Base-by-base conservation (phyloP, 768 basidiomycete species). In the Tricholoma flavovirens region DNA sequence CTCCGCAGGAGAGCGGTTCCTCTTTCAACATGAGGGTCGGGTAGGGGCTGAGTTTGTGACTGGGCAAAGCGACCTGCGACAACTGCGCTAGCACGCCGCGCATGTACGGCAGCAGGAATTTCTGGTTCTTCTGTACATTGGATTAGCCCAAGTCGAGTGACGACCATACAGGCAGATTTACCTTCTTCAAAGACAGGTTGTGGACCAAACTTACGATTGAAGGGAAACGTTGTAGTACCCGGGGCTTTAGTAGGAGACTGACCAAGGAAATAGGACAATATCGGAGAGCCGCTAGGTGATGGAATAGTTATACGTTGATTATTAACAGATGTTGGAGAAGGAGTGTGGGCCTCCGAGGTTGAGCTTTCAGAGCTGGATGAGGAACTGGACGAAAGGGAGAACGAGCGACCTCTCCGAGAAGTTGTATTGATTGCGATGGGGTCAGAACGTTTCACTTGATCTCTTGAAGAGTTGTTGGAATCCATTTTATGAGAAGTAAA, bases 1-100 rank as follows among this genome's bases (percentile, higher is more conserved):
- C 90, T 80, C 51, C 89, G 80, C 57, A 93, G 70, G 26, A 92
- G 74, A 55, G 83, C 87, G 12, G 83, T 77, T 1, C 87, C 89
- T 8, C 90, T 80, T 57, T 90, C 87, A 8, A 77, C 70, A 26
- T 79, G 79, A 14, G 73, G 67, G 5, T 81, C 77, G 5, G 81
- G 77, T 5, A 84, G 67, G 2, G 70, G 38, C 15, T 50, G 64
- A 33, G 71, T 58, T 15, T 76, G 62, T n/a, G 73, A 67, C 17
- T 75, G 76, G 26, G 81, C 74, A 12, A 86, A 83, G 30, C 83
- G 81, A 56, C 75, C 79, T 4, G 76, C 77, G 17, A 79, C 80
- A 40, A 73, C 69, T 3, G 78, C 73, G 66, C 85, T 90, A 5
- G 86, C 76, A 52, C 86, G 82, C 54, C 90, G 85, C 42, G 77